A percentile compares a stretch with the other conserved stretches of the same genome.
Evolutionary conservation across 495 filamentous ascomycete genomes (phyloP).

Genomic region (Xylaria venustula): DNA sequence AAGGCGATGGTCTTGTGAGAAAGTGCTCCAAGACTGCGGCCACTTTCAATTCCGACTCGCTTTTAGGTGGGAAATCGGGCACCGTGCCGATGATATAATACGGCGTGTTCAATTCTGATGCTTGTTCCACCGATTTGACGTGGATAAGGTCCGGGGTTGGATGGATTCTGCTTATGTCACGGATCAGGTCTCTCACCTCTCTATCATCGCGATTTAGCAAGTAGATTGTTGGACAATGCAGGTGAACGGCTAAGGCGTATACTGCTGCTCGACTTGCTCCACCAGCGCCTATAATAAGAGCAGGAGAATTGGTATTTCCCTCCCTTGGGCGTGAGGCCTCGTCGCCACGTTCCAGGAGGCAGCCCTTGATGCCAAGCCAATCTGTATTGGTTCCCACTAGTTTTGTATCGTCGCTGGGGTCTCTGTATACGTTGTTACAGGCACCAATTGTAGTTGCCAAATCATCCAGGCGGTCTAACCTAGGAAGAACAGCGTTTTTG

Average conservation of each 20-base stretch:
- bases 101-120: conserved; percentile 14
- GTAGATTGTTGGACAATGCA: conserved; percentile 15
- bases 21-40: not conserved
- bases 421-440: not conserved
- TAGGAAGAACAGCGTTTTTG: conserved; percentile 41
- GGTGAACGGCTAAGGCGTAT: conserved; percentile 24
- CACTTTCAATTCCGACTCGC: conserved; percentile 16
- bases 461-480: conserved; percentile 36
- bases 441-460: conserved; percentile 22
- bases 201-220: conserved; percentile 18
- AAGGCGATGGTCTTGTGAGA: not conserved
- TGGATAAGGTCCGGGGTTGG: not conserved
- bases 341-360: conserved; percentile 16
- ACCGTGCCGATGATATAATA: conserved; percentile 27
- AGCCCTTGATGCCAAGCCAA: conserved; percentile 40
- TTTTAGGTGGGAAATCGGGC: conserved; percentile 29
- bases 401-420: conserved; percentile 10
- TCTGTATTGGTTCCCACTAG: conserved; percentile 50
- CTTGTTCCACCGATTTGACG: conserved; percentile 17
- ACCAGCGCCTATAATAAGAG: conserved; percentile 45
- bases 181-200: conserved; percentile 17
- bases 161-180: not conserved
- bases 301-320: conserved; percentile 15
- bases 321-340: conserved; percentile 3
- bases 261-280: conserved; percentile 44